Percentiles rank a stretch among this genome's conserved stretches.
These are phyloP conservation scores for Neonectria hederae DNA, from an alignment of 2,329 filamentous ascomycete species.

Conservation along the genomic window DNA sequence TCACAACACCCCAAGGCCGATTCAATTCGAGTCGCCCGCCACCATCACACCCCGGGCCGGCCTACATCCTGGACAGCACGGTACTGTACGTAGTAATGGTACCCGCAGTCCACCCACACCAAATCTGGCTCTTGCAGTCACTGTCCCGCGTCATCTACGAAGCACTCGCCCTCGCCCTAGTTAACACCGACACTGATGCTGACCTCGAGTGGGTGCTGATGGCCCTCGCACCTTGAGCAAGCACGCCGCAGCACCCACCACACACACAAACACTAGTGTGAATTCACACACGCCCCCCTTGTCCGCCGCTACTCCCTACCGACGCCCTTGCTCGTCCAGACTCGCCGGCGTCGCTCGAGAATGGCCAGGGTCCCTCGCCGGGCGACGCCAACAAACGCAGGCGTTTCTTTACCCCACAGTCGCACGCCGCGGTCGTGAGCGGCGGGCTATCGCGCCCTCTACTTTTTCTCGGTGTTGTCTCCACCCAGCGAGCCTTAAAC, in stretches of 20 bases:
- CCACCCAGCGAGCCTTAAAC: constrained; percentile 40
- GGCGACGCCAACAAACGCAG: constrained; percentile 28
- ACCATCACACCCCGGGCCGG: constrained; percentile 12
- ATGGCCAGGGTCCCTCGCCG: constrained; percentile 19
- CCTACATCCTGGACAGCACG: constrained; percentile 6
- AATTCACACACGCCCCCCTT: constrained; percentile 9
- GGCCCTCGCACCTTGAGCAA: constrained; percentile 4
- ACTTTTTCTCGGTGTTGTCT: constrained; percentile 33
- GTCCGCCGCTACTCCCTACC: constrained; percentile 12
- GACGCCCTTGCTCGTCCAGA: constrained; percentile 12
- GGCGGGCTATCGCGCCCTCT: constrained; percentile 38
- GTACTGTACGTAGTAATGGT: constrained; percentile 6
- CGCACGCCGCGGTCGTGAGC: constrained; percentile 36
- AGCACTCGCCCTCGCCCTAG: not conserved
- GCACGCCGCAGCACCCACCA: constrained; percentile 2
- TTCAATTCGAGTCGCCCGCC: not conserved
- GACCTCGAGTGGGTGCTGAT: not conserved
- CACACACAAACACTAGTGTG: constrained; percentile 7
- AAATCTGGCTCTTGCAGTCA: not conserved
- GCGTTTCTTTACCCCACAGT: constrained; percentile 43
- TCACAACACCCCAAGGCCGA: constrained; percentile 8
- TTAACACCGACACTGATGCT: constrained; percentile 3
- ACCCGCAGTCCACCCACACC: constrained; percentile 2
- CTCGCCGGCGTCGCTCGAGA: constrained; percentile 5
- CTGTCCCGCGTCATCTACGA: constrained; percentile 1